Evolutionary conservation across 352 stramenopile genomes (phyloP), one percentile per base, ranked within the genome.

Genomic region (Globisporangium uncinulatum): DNA sequence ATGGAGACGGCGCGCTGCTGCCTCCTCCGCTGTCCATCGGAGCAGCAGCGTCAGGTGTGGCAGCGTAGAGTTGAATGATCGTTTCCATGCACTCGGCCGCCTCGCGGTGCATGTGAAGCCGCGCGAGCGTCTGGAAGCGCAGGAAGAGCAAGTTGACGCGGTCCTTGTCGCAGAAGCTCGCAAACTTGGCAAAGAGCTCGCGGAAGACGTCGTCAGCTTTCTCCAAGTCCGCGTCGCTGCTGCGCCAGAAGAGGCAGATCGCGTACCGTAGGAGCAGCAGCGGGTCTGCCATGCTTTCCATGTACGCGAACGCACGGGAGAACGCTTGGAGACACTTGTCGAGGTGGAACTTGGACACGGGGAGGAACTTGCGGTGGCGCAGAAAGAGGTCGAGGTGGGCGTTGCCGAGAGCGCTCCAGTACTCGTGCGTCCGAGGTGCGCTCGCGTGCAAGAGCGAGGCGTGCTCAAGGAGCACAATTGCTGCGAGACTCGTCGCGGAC

Each of bases 361-460:
- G 69, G 11, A 86, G 59, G 60, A 84, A 88, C 62, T 90, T 90
- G 13, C 76, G 76, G 39, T 87, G 55, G 4, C 76, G 56, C 56
- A 88, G 62, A 39, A 88, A 88, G 13, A 87, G 62, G 24, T 87
- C 64, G 57, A 88, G 66, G 46, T 88, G 78, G 1, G 77, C 77
- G 6, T 76, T 86, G 24, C 80, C 78, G 21, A 87, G 61, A 54
- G 65, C 72, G 56, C 85, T 80, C 80, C 80, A 90, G 50, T 87
- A 90, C 17, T 86, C 78, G 62, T 79, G 78, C 3, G 60, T 74
- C 0, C 71, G 41, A n/a, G 70, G 55, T 6, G 52, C 57, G n/a
- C 57, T 70, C 20, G 86, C 63, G 48, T 78, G 74, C n/a, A 78
- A 21, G 0, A 76, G 44, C 0, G 73, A 69, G 0, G 70, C 76